A percentile compares a stretch with the other conserved stretches of the same genome.
Evolutionary conservation across 108 stramenopile species (phyloP).

Genomic region (Cyclostephanos invisitatus): DNA sequence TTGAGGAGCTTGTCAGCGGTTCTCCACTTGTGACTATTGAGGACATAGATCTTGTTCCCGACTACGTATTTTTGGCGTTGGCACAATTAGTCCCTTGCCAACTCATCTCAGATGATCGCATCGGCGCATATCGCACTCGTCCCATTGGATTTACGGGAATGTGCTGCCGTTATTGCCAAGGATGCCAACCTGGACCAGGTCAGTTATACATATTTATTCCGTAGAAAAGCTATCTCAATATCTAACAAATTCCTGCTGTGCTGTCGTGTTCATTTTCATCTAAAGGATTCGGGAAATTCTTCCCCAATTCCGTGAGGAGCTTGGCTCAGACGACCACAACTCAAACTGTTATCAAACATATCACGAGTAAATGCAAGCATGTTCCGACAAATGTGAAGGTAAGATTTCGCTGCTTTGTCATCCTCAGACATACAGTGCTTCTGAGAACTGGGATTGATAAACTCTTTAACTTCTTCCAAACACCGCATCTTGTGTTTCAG

Average conservation of each 20-base stretch:
- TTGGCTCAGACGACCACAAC: slow-evolving; percentile 81
- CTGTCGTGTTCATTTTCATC: neutral
- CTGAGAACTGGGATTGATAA: neutral
- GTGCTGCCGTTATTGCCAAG: slow-evolving; percentile 73
- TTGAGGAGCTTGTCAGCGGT: neutral
- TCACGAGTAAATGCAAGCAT: slow-evolving; percentile 62
- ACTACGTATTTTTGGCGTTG: slow-evolving; percentile 71
- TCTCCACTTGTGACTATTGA: slow-evolving; percentile 49
- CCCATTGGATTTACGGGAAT: slow-evolving; percentile 67
- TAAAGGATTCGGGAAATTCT: slow-evolving; percentile 59
- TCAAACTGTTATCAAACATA: slow-evolving; percentile 80
- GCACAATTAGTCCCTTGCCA: slow-evolving; percentile 68
- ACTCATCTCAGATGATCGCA: slow-evolving; percentile 56
- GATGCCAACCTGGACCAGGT: slow-evolving; percentile 51
- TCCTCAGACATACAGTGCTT: neutral
- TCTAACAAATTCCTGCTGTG: neutral
- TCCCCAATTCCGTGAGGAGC: slow-evolving; percentile 63
- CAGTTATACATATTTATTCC: neutral
- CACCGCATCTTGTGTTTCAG: slow-evolving; percentile 47
- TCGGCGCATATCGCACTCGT: slow-evolving; percentile 73
- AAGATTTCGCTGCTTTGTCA: slow-evolving; percentile 10
- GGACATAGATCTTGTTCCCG: slow-evolving; percentile 73
- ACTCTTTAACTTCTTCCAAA: neutral
- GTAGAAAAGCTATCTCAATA: neutral
- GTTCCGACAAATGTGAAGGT: slow-evolving; percentile 59